Conservation (phyloP, 345 rosid species). For the Ceriops tagal region DNA sequence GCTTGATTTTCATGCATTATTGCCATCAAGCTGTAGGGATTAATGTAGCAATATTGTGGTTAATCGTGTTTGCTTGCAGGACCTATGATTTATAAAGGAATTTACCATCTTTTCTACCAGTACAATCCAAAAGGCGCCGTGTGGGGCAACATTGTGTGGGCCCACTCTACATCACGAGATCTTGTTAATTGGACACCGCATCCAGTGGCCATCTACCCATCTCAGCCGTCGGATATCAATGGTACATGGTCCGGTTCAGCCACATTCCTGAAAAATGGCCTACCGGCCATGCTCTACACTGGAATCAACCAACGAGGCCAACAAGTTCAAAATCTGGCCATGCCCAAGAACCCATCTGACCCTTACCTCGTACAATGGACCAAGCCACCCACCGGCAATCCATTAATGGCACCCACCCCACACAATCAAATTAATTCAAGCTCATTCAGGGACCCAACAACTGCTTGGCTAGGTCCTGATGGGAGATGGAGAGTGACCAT, state of each 20-base stretch:
- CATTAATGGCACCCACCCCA: slow-evolving; percentile 40
- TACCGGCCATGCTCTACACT: slow-evolving; percentile 70
- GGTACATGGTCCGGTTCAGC: slow-evolving; percentile 81
- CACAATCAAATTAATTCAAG: slow-evolving; percentile 28
- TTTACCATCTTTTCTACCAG: slow-evolving; percentile 74
- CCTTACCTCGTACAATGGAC: slow-evolving; percentile 54
- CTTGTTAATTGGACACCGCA: slow-evolving; percentile 68
- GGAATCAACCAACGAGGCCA: slow-evolving; percentile 39
- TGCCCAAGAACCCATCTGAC: slow-evolving; percentile 51
- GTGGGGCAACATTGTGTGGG: slow-evolving; percentile 84
- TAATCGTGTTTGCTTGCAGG: slow-evolving; percentile 29
- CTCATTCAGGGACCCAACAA: slow-evolving; percentile 64
- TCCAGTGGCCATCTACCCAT: slow-evolving; percentile 48
- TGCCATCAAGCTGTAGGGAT: no score
- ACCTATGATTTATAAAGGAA: slow-evolving; percentile 64
- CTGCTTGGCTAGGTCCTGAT: slow-evolving; percentile 66
- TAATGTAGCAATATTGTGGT: no score
- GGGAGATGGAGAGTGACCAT: slow-evolving; percentile 48
- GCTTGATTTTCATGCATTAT: no score
- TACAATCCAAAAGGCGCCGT: slow-evolving; percentile 62
- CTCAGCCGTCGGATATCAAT: slow-evolving; percentile 50
- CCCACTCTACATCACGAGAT: slow-evolving; percentile 72
- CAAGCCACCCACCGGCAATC: slow-evolving; percentile 41
- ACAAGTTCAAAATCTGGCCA: slow-evolving; percentile 54
- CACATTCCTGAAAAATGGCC: slow-evolving; percentile 46